phyloP scores from a whole-genome alignment of 768 basidiomycete species.

The Porphyrellus cyaneotinctus region DNA sequence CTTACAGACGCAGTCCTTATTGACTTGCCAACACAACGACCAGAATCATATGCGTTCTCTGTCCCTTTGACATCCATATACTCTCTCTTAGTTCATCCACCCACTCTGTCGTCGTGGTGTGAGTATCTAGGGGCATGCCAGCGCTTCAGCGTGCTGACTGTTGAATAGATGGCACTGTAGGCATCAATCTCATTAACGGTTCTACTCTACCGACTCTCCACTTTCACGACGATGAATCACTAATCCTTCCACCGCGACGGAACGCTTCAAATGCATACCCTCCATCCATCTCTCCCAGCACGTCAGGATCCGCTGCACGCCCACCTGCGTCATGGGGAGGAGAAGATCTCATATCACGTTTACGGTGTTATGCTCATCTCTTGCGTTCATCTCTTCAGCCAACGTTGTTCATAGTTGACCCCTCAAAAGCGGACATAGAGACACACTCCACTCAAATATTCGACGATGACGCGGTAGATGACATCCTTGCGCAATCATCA shows the following conservation, averaged over 20 bases:
- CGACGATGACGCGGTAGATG: conserved; percentile 82
- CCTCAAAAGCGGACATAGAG: conserved; percentile 88
- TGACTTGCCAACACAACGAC: conserved; percentile 75
- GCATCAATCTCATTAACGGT: conserved; percentile 83
- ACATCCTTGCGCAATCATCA: conserved; percentile 77
- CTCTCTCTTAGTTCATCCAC: conserved; percentile 81
- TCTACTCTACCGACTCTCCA: conserved; percentile 85
- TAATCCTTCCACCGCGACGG: conserved; percentile 43
- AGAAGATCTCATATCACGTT: conserved; percentile 74
- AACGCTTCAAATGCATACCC: conserved; percentile 54
- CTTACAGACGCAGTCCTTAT: conserved; percentile 75
- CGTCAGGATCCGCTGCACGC: conserved; percentile 38
- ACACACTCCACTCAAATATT: conserved; percentile 84
- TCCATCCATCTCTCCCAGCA: conserved; percentile 52
- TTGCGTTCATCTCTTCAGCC: conserved; percentile 85
- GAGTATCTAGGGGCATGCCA: conserved; percentile 25
- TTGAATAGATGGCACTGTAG: conserved; percentile 74
- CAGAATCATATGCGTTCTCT: conserved; percentile 95
- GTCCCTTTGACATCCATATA: conserved; percentile 87
- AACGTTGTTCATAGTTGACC: conserved; percentile 86
- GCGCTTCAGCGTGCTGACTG: not conserved
- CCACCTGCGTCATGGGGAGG: conserved; percentile 73
- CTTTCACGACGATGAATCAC: conserved; percentile 97
- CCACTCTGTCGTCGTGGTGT: conserved; percentile 85
- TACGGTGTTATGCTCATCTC: conserved; percentile 74